A percentile compares a stretch with the other conserved stretches of the same genome.
Conservation (phyloP, 2,329 filamentous ascomycete species). For the Arthrobotrys iridis region DNA sequence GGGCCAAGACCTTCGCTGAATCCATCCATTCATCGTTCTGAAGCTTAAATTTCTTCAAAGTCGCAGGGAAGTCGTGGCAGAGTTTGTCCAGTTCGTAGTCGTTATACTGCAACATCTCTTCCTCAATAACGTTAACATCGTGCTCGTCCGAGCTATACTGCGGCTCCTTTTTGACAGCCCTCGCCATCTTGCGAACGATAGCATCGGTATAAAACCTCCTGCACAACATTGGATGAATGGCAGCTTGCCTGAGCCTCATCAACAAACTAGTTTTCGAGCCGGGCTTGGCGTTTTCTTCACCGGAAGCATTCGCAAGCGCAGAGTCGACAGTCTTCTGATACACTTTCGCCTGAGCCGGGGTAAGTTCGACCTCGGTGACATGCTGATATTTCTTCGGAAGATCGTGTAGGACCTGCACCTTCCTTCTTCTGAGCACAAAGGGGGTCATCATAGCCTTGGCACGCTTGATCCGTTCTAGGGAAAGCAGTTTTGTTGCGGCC, state of each 20-base stretch:
- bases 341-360: conserved; percentile 74
- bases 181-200: conserved; percentile 79
- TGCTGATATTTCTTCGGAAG: conserved; percentile 81
- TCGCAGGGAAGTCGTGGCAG: conserved; percentile 66
- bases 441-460: conserved; percentile 93
- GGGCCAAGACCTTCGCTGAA: conserved; percentile 84
- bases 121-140: conserved; percentile 66
- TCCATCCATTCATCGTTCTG: conserved; percentile 73
- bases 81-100: conserved; percentile 73
- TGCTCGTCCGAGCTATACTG: conserved; percentile 61
- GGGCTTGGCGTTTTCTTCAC: conserved; percentile 67
- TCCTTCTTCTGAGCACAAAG: conserved; percentile 92
- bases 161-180: conserved; percentile 77
- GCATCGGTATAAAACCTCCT: conserved; percentile 80
- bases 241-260: conserved; percentile 90
- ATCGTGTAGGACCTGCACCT: conserved; percentile 85
- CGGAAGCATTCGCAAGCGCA: conserved; percentile 71
- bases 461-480: conserved; percentile 83
- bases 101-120: conserved; percentile 68
- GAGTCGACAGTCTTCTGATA: conserved; percentile 76
- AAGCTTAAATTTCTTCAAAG: conserved; percentile 68
- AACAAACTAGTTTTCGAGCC: conserved; percentile 70
- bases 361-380: conserved; percentile 84
- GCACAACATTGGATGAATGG: conserved; percentile 90
- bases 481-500: conserved; percentile 80